phyloP scores from a whole-genome alignment of 1,284 basidiomycete species.

The Marasmius oreades region DNA sequence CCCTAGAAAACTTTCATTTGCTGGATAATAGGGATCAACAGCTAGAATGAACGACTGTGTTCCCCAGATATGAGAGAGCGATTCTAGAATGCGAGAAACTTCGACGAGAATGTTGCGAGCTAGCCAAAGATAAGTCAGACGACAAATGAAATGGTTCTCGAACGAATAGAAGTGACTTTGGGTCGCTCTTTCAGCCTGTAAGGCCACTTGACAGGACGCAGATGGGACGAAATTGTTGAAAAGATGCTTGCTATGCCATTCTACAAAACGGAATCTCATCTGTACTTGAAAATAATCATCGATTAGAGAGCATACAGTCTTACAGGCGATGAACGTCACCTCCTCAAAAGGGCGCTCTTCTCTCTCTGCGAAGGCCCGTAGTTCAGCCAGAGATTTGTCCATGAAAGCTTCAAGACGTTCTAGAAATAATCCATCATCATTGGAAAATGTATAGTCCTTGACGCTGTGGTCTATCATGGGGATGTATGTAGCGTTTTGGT shows the following conservation, averaged over 20 bases:
- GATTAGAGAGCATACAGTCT: constrained; percentile 1
- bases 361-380: constrained; percentile 54
- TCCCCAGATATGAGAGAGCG: constrained; percentile 42
- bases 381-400: constrained; percentile 51
- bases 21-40: constrained; percentile 44
- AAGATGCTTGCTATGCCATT: constrained; percentile 55
- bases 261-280: constrained; percentile 50
- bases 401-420: constrained; percentile 61
- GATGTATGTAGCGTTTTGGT: neutral
- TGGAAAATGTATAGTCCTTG: neutral
- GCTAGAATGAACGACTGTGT: constrained; percentile 60
- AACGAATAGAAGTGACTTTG: constrained; percentile 8
- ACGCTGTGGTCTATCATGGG: neutral
- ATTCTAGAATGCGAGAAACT: constrained; percentile 49
- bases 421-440: constrained; percentile 45
- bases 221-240: constrained; percentile 24
- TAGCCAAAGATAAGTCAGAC: constrained; percentile 20
- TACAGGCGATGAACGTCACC: constrained; percentile 29
- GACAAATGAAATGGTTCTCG: neutral
- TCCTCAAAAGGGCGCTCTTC: constrained; percentile 57
- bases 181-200: neutral
- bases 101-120: constrained; percentile 43
- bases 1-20: constrained; percentile 56
- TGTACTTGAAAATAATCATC: constrained; percentile 23
- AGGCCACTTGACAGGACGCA: neutral